Evolutionary conservation across 2,329 filamentous ascomycete species (phyloP), one percentile per base, ranked within the genome.

Genomic region (Botrytis squamosa): DNA sequence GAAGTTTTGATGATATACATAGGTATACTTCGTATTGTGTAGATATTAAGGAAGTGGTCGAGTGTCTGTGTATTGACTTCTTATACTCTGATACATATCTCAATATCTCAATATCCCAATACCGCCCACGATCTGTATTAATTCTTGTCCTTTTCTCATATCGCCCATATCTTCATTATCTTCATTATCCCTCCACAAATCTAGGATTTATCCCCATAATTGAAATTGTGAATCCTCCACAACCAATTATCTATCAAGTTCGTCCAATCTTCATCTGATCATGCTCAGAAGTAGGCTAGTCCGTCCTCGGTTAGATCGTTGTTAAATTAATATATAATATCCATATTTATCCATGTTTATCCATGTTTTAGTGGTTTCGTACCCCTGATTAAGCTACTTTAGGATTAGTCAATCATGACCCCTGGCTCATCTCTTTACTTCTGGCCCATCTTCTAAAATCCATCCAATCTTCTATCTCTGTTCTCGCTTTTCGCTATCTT

Each of bases 311-410:
- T 46, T 65, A 46, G 44, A 49, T 38, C 46, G 3, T 1, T 16
- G 5, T 22, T 18, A 22, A 33, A 9, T 42, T 60, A 70, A 22
- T 36, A 38, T 29, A 55, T 14, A 18, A 29, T 8, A 55, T 55
- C 52, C 52, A 55, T 55, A 20, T 20, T 36, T 25, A 49, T 46
- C 10, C 20, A 46, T 25, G 25, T 38, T 12, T 40, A 57, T 46
- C 60, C 33, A 20, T 29, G 18, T 40, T 66, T 40, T n/a, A 52
- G 20, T 42, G 14, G 49, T 33, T 59, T 67, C 22, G 49, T 60
- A 33, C 70, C 70, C 70, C 70, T 72, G 70, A 29, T 59, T 72
- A 72, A 60, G n/a, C 70, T 29, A n/a, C 20, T 42, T 72, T 67
- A 1, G 40, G 57, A 18, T 4, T 67, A 57, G 49, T 9, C 4